Evolutionary conservation across 78 protist species (phyloP).

Genomic region (Dictyostelium capitatum): DNA sequence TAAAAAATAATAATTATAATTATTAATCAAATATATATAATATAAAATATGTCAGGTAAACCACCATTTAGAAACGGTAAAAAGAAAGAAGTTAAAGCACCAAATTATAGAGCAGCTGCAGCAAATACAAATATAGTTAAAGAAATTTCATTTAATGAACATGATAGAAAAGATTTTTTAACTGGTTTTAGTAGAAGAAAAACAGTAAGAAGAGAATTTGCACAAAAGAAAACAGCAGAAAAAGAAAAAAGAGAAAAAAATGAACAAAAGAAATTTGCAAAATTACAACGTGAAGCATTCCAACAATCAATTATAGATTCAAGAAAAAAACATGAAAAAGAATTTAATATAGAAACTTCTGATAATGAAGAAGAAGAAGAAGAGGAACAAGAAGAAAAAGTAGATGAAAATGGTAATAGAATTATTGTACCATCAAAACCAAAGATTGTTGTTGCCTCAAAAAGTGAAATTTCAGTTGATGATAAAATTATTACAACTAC

Average conservation of each 20-base stretch:
- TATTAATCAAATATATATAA: no score
- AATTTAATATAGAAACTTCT: neutral
- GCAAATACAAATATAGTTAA: conserved; percentile 26
- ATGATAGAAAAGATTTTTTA: conserved; percentile 71
- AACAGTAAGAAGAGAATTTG: conserved; percentile 71
- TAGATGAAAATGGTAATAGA: neutral
- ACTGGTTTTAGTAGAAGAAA: conserved; percentile 81
- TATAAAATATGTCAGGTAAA: conserved; percentile 1
- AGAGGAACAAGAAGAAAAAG: neutral
- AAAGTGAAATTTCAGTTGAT: conserved; percentile 4
- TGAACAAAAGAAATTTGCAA: conserved; percentile 69
- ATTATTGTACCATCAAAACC: neutral
- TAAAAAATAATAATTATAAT: no score
- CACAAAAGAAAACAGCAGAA: conserved; percentile 14
- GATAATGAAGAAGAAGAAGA: conserved; percentile 51
- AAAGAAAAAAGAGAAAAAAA: conserved; percentile 46
- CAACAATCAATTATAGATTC: conserved; percentile 52
- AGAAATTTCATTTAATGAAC: conserved; percentile 58
- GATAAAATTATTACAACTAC: conserved; percentile 35
- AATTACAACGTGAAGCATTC: conserved; percentile 67
- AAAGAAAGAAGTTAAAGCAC: conserved; percentile 24
- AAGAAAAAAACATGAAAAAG: conserved; percentile 16
- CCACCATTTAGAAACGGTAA: conserved; percentile 2
- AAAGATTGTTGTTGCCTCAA: neutral
- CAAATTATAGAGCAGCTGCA: conserved; percentile 16